These are phyloP conservation scores for Penicillium sp. DNA, from an alignment of 2,329 filamentous ascomycete genomes.

Conservation along the genomic window DNA sequence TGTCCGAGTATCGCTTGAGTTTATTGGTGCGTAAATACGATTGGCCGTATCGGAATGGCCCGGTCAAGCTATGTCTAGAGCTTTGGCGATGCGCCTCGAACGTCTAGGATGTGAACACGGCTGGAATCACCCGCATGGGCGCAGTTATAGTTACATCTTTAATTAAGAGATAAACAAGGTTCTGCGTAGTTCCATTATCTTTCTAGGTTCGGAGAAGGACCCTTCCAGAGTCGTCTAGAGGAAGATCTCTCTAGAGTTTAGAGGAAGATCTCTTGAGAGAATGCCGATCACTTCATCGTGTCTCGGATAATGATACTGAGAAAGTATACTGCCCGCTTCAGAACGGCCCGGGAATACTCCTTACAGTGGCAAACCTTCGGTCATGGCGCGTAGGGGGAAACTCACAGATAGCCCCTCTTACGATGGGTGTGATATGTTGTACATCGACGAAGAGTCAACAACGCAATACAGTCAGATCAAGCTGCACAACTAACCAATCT, in stretches of 20 bases:
- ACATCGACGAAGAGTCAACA: background rate
- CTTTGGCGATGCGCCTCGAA: background rate
- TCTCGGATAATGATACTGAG: background rate
- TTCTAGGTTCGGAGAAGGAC: background rate
- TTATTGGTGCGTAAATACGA: background rate
- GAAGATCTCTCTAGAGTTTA: background rate
- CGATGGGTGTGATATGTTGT: background rate
- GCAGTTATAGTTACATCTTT: background rate
- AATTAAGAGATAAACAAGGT: background rate
- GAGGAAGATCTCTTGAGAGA: background rate
- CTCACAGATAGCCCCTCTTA: background rate
- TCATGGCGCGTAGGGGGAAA: background rate
- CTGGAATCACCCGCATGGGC: background rate
- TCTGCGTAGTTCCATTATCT: background rate
- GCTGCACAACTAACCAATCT: background rate
- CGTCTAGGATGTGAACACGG: background rate
- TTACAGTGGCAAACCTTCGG: background rate
- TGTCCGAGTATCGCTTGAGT: background rate
- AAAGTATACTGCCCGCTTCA: background rate
- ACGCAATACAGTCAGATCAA: slow-evolving; percentile 2
- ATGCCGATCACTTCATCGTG: background rate
- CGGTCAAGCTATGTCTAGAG: slow-evolving; percentile 3
- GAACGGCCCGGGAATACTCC: background rate
- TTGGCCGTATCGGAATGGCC: background rate
- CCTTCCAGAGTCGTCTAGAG: background rate